Conservation (phyloP, 164 flowering plant genomes). For the Annona squamosa region DNA sequence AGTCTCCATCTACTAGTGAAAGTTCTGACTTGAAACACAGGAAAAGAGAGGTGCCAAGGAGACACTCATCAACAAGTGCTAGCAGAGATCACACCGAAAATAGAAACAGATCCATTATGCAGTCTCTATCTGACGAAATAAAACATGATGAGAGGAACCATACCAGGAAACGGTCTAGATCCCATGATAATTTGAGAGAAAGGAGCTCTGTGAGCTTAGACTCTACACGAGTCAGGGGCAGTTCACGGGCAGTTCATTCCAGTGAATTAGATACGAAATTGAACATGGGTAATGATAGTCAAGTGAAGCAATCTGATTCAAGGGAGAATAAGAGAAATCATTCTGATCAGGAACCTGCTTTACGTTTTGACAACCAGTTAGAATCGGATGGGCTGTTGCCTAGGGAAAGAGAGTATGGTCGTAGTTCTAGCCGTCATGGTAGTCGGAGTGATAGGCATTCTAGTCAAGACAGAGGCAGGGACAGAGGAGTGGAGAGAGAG, state of each 20-base stretch:
- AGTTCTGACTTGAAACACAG: constrained; percentile 12
- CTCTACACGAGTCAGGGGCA: constrained; percentile 23
- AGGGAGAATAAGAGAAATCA: constrained; percentile 19
- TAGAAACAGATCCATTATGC: constrained; percentile 15
- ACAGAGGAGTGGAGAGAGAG: constrained; percentile 4
- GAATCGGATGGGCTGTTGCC: constrained; percentile 17
- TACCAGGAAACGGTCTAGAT: constrained; percentile 35
- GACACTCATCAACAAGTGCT: constrained; percentile 3
- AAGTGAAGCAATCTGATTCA: constrained; percentile 10
- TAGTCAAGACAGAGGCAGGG: constrained; percentile 15
- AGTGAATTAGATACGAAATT: constrained; percentile 14
- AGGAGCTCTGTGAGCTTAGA: constrained; percentile 42
- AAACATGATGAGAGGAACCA: constrained; percentile 17
- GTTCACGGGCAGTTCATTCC: constrained; percentile 2
- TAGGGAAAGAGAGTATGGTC: constrained; percentile 30
- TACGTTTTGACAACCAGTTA: background rate
- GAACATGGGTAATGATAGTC: constrained; percentile 11
- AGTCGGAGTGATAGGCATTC: constrained; percentile 24
- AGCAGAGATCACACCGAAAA: constrained; percentile 11
- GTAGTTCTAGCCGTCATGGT: constrained; percentile 23
- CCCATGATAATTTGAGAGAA: constrained; percentile 36
- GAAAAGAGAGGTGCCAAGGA: constrained; percentile 12
- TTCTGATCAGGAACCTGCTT: constrained; percentile 19
- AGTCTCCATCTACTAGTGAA: constrained; percentile 13
- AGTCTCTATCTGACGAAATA: constrained; percentile 26